Evolutionary conservation across 108 stramenopile genomes (phyloP), one percentile per base, ranked within the genome.

Genomic region (Nitzschia palea): DNA sequence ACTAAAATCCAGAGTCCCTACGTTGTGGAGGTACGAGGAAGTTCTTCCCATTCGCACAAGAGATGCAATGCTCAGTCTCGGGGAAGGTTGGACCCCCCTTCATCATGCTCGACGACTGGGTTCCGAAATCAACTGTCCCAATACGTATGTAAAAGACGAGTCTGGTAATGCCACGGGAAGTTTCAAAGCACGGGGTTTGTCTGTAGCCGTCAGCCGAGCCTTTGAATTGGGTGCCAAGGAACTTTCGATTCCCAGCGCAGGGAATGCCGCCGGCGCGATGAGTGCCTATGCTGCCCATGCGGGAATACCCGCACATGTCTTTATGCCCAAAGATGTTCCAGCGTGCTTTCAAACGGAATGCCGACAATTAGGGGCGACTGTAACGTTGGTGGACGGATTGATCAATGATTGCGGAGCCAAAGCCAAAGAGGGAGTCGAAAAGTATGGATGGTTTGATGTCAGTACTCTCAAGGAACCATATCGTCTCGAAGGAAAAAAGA

Each of bases 401-500:
- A 71, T 71, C 33, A 71, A 71, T 27, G 70, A 71, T 53, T 71
- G 70, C 63, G 70, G 70, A 2, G 32, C 48, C 6, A 32, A 37
- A 20, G 68, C 51, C 12, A 53, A 53, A 35, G 57, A 35, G 14
- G 68, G 58, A 34, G 51, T 37, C 2, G 57, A 69, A 5, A 40
- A 69, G 31, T 36, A 6, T 26, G 56, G 57, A 14, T 47, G 56
- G 56, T 69, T 69, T 20, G 68, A 69, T 69, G 32, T 50, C 3
- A 53, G 50, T 33, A 71, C 70, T 5, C 51, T 71, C 27, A 71
- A 71, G 43, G 70, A 71, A 32, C 70, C 70, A 5, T 71, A 71
- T 37, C 61, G 70, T 32, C 17, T 71, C 12, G 70, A 71, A 57
- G 70, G 70, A 6, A 71, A 71, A 32, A 71, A 71, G 52, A 71